Conservation (phyloP, 768 basidiomycete species). For the Pleurotus salmoneostramineus region DNA sequence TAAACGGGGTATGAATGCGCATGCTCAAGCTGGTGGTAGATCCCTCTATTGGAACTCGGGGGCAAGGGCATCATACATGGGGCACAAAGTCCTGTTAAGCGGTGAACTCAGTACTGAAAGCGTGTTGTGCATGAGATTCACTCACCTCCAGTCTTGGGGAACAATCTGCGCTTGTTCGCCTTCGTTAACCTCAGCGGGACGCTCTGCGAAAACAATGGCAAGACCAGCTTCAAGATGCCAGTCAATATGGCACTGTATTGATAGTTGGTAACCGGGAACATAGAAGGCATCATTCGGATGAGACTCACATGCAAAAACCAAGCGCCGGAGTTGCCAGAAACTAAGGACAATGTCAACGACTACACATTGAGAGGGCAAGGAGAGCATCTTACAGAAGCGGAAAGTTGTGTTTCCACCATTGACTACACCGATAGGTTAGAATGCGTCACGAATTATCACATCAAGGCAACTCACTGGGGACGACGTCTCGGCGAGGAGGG, state of each 20-base stretch:
- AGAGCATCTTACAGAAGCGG: slow-evolving; percentile 23
- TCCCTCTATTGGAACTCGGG: slow-evolving; percentile 4
- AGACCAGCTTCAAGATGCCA: slow-evolving; percentile 33
- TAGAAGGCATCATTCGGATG: too few relatives aligned
- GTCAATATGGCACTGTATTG: slow-evolving; percentile 24
- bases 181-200: slow-evolving; percentile 19
- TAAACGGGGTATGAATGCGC: not conserved
- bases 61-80: slow-evolving; percentile 3
- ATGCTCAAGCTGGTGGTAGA: not conserved
- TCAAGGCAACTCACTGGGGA: slow-evolving; percentile 15
- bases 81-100: not conserved
- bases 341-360: not conserved
- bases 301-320: slow-evolving; percentile 39
- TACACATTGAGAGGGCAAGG: not conserved
- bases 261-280: too few relatives aligned
- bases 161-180: slow-evolving; percentile 26
- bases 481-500: slow-evolving; percentile 22
- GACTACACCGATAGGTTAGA: slow-evolving; percentile 12
- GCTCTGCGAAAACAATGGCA: slow-evolving; percentile 28
- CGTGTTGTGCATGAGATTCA: not conserved
- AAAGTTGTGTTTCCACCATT: slow-evolving; percentile 32
- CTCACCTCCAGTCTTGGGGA: slow-evolving; percentile 24
- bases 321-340: slow-evolving; percentile 54
- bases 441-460: too few relatives aligned
- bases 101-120: not conserved